Evolutionary conservation across 495 filamentous ascomycete genomes (phyloP).

Genomic region (Melanomma pulvis-pyrius): DNA sequence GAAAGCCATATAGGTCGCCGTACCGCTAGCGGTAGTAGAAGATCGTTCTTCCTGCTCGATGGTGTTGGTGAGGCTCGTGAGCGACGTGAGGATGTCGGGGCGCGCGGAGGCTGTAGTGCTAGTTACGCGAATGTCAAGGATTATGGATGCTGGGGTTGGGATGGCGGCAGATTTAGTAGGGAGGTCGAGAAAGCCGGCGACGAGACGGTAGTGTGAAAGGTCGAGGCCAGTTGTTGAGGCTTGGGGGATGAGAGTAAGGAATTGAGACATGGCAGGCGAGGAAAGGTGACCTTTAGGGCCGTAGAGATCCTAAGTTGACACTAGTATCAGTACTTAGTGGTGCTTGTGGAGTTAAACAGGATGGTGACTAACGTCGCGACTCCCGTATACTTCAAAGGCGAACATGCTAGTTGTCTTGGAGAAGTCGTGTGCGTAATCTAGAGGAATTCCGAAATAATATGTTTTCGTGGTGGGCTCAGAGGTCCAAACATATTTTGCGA

Average conservation of each 20-base stretch:
- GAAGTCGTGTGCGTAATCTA: conserved; percentile 37
- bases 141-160: conserved; percentile 23
- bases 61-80: neutral
- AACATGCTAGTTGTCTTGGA: conserved; percentile 35
- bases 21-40: neutral
- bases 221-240: conserved; percentile 34
- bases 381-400: conserved; percentile 38
- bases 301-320: conserved; percentile 30
- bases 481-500: conserved; percentile 30
- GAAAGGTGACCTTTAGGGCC: conserved; percentile 27
- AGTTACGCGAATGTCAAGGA: conserved; percentile 30
- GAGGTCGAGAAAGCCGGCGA: conserved; percentile 32
- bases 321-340: neutral
- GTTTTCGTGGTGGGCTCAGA: conserved; percentile 32
- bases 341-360: neutral
- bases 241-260: conserved; percentile 26
- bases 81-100: conserved; percentile 1
- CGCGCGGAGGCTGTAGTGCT: conserved; percentile 8
- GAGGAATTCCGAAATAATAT: conserved; percentile 40
- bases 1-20: conserved; percentile 34
- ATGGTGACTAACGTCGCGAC: conserved; percentile 19
- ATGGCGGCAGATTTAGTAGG: neutral
- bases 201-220: conserved; percentile 33
- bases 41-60: conserved; percentile 14
- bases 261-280: conserved; percentile 32